Conservation (phyloP, 148 eudicot genomes). For the Hydrangea macrophylla region DNA sequence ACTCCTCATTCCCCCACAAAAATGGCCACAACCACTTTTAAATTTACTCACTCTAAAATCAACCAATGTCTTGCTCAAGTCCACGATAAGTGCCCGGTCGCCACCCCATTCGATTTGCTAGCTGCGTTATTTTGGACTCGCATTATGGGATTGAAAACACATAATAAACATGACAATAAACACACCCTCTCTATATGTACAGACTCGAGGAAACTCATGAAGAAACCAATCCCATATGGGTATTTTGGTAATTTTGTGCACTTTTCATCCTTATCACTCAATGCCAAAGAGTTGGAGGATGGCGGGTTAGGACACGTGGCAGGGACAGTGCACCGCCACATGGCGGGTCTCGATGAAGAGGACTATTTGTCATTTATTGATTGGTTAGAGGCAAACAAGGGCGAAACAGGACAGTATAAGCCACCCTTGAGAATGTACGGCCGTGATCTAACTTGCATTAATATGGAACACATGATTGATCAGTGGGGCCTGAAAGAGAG, state of each 20-base stretch:
- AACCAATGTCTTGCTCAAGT: slow-evolving; percentile 24
- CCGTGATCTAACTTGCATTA: slow-evolving; percentile 25
- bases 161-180: not conserved
- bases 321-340: slow-evolving; percentile 30
- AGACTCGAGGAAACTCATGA: slow-evolving; percentile 41
- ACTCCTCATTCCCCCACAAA: not conserved
- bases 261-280: slow-evolving; percentile 29
- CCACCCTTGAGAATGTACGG: slow-evolving; percentile 44
- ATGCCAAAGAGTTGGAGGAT: not conserved
- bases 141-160: slow-evolving; percentile 17
- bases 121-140: slow-evolving; percentile 57
- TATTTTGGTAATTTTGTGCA: slow-evolving; percentile 56
- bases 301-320: slow-evolving; percentile 21
- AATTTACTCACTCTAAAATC: slow-evolving; percentile 35
- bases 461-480: slow-evolving; percentile 32
- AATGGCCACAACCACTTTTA: slow-evolving; percentile 42
- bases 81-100: slow-evolving; percentile 21
- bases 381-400: slow-evolving; percentile 34
- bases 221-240: slow-evolving; percentile 34
- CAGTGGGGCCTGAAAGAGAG: slow-evolving; percentile 1
- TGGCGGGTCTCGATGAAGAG: slow-evolving; percentile 30
- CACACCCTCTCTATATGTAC: slow-evolving; percentile 38
- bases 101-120: slow-evolving; percentile 51
- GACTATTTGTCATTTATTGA: slow-evolving; percentile 17
- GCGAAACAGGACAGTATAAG: slow-evolving; percentile 24